Base-by-base conservation (phyloP, 1,284 basidiomycete genomes). In the Heliocybe sulcata region DNA sequence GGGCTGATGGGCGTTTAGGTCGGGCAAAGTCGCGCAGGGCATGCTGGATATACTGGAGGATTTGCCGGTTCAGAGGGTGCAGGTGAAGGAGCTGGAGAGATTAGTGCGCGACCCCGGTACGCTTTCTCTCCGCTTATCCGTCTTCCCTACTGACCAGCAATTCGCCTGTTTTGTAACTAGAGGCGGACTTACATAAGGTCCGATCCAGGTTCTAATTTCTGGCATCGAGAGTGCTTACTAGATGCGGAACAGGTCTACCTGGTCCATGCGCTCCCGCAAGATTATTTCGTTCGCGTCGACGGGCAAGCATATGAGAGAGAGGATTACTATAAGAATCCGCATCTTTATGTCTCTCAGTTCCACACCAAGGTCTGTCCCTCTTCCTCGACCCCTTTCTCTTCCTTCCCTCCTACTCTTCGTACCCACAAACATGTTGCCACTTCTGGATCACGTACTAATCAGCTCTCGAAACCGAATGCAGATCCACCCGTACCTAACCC, bases 401-500 rank as follows among this genome's bases (percentile, higher is more conserved):
- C 22, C 16, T 31, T n/a, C 14, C 31, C 35, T 54, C 11, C 35
- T 35, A 8, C 54, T 51, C 16, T 12, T 54, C 45, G n/a, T n/a
- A n/a, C n/a, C n/a, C n/a, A n/a, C n/a, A n/a, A n/a, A n/a, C n/a
- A n/a, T n/a, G n/a, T n/a, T n/a, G n/a, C n/a, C n/a, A n/a, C n/a
- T n/a, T n/a, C n/a, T n/a, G n/a, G n/a, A n/a, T n/a, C n/a, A n/a
- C n/a, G n/a, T n/a, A n/a, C n/a, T n/a, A n/a, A n/a, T n/a, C n/a
- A n/a, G n/a, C n/a, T n/a, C n/a, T n/a, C n/a, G n/a, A n/a, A n/a
- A n/a, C n/a, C n/a, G n/a, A n/a, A n/a, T n/a, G n/a, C 55, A 91
- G 89, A 76, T 94, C 38, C 90, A 91, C 0, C 93, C 90, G 0
- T 92, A 91, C 67, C 73, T 92, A 2, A 92, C 90, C 0, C 78